Base-by-base conservation (phyloP, 164 flowering plant genomes). In the Protea cynaroides region DNA sequence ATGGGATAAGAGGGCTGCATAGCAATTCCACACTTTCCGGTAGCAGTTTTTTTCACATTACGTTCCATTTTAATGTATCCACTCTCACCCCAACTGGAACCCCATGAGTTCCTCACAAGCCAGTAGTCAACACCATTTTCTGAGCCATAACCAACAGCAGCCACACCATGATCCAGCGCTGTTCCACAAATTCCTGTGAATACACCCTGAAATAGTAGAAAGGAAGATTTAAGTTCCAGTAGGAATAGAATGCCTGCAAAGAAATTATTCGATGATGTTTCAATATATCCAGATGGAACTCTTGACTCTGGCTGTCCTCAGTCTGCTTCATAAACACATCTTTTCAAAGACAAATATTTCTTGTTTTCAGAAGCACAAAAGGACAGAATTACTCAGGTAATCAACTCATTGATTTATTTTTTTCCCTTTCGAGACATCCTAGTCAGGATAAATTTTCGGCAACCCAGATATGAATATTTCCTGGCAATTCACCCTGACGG, bases 91-190 rank as follows among this genome's bases (percentile, higher is more conserved):
- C 99, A 94, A 58, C 53, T 69, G 3, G 34, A 40, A 38, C 97
- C 99, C 99, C 99, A 94, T 29, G 99, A 94, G 78, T 94, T 94
- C 68, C 61, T 82, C 15, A 94, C 96, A 53, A 92, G 79, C 99
- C 97, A 91, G 76, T 88, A 94, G 61, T 89, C 96, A 56, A 52
- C 49, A 9, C 90, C 96, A 54, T 83, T 72, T 52, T 88, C 94
- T 4, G 89, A 79, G 25, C 97, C 97, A 59, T 92, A 95, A 37
- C 99, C 99, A 71, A 95, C 91, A 7, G 86, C 96, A 25, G 78
- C 64, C 50, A 95, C 97, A 44, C 97, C 99, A 67, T 95, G 99
- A 80, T 95, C 97, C 56, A 92, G 71, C 0, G 68, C 69, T 21
- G 90, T 87, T 21, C 97, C 96, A 71, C 99, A 95, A 9, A 3